A percentile compares a stretch with the other conserved stretches of the same genome.
phyloP scores from a whole-genome alignment of 495 filamentous ascomycete species.

The Lepidopterella palustris region DNA sequence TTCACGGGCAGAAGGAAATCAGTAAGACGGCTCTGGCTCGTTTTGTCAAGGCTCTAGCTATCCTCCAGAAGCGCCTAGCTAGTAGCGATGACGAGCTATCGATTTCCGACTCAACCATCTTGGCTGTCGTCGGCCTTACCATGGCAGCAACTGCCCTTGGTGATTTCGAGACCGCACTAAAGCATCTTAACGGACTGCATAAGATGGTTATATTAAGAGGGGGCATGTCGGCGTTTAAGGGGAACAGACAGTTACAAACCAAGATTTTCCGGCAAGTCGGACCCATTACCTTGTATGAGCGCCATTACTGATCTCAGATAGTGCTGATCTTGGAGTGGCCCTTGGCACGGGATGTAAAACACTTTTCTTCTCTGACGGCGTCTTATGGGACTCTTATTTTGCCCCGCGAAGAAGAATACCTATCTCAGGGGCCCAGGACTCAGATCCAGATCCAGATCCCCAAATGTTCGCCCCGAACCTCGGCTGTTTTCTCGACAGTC shows the following conservation, averaged over 20 bases:
- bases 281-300: not conserved
- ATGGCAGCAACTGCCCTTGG: not conserved
- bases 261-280: not conserved
- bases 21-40: not conserved
- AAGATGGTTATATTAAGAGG: not conserved
- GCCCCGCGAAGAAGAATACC: not conserved
- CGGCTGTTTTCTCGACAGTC: not conserved
- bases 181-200: not conserved
- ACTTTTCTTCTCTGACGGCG: not conserved
- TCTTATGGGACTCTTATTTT: not conserved
- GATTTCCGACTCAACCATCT: not conserved
- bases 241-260: not conserved
- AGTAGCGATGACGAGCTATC: not conserved
- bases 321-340: not conserved
- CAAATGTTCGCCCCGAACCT: not conserved
- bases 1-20: not conserved
- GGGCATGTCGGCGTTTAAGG: not conserved
- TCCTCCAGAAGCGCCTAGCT: not conserved
- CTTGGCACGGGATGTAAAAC: not conserved
- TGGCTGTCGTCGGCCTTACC: not conserved
- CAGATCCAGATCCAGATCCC: not conserved
- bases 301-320: not conserved
- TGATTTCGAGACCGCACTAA: not conserved
- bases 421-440: not conserved
- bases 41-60: not conserved